Conservation (phyloP, 768 basidiomycete genomes). For the Dictyophora rubrovolvata region DNA sequence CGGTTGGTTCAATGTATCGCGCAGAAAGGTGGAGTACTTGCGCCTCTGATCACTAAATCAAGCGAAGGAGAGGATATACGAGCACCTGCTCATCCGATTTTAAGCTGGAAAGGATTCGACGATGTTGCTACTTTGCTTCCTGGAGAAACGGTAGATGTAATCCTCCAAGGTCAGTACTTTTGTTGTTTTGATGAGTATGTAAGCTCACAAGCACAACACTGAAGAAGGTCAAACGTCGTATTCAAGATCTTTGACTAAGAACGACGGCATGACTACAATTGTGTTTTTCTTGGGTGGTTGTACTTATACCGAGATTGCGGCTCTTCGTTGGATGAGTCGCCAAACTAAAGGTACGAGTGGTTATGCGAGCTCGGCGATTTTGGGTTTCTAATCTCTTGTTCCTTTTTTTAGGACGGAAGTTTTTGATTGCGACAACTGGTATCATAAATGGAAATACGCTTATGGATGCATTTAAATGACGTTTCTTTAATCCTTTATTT, state of each 20-base stretch:
- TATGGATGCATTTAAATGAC: conserved; percentile 13
- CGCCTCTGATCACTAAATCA: conserved; percentile 16
- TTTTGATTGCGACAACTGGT: conserved; percentile 85
- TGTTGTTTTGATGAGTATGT: not conserved
- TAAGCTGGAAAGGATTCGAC: conserved; percentile 97
- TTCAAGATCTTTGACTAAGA: not conserved
- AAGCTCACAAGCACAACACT: not conserved
- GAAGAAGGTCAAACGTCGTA: not conserved
- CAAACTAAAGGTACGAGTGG: conserved; percentile 60
- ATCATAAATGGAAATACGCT: conserved; percentile 60
- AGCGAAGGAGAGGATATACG: conserved; percentile 21
- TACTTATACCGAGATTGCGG: conserved; percentile 95
- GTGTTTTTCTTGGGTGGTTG: conserved; percentile 97
- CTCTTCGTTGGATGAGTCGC: conserved; percentile 82
- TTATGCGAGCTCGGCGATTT: not conserved
- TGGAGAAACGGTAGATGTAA: conserved; percentile 55
- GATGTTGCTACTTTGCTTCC: conserved; percentile 75
- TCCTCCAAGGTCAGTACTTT: conserved; percentile 20
- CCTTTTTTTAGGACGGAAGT: conserved; percentile 56
- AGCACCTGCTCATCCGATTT: conserved; percentile 81
- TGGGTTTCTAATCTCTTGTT: conserved; percentile 4
- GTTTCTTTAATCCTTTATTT: too few relatives aligned
- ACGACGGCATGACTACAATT: conserved; percentile 59
- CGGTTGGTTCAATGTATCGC: conserved; percentile 88
- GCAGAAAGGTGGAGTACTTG: conserved; percentile 79